A percentile compares a stretch with the other conserved stretches of the same genome.
Evolutionary conservation across 257 asterid genomes (phyloP).

Genomic region (Coffea canephora): DNA sequence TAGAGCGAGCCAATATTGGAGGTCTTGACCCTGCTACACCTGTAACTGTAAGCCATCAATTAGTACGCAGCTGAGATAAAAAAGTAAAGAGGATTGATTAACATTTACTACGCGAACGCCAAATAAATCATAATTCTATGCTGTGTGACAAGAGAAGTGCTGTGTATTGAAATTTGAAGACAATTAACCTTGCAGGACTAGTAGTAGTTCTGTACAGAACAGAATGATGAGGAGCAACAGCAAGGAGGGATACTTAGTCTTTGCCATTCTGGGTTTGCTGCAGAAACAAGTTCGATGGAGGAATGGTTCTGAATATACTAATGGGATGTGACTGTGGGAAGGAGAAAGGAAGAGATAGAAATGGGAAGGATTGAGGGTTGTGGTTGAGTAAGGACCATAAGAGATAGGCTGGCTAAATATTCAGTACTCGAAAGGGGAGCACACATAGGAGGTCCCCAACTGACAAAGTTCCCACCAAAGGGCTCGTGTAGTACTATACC

Average conservation of each 20-base stretch:
- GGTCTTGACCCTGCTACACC: slow-evolving; percentile 53
- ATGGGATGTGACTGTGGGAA: slow-evolving; percentile 34
- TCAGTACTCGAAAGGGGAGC: slow-evolving; percentile 33
- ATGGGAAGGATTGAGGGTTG: slow-evolving; percentile 22
- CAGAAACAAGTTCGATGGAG: slow-evolving; percentile 11
- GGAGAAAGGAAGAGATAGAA: slow-evolving; percentile 17
- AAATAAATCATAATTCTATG: too few species aligned
- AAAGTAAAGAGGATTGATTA: neutral
- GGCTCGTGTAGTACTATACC: neutral
- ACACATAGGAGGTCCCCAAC: slow-evolving; percentile 65
- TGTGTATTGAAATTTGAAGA: neutral
- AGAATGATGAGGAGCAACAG: slow-evolving; percentile 39
- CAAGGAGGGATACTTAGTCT: slow-evolving; percentile 18
- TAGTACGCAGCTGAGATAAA: neutral
- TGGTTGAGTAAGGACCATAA: slow-evolving; percentile 59
- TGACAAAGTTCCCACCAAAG: slow-evolving; percentile 32
- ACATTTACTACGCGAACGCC: too few species aligned
- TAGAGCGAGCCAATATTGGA: slow-evolving; percentile 25
- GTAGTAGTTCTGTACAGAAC: slow-evolving; percentile 29
- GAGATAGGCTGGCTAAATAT: slow-evolving; percentile 52
- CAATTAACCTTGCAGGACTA: slow-evolving; percentile 43
- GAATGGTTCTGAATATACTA: slow-evolving; percentile 12
- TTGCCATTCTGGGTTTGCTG: slow-evolving; percentile 34
- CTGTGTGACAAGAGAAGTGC: neutral
- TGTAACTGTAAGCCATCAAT: slow-evolving; percentile 9